Evolutionary conservation across 345 rosid genomes (phyloP).

Genomic region (Sonneratia caseolaris): DNA sequence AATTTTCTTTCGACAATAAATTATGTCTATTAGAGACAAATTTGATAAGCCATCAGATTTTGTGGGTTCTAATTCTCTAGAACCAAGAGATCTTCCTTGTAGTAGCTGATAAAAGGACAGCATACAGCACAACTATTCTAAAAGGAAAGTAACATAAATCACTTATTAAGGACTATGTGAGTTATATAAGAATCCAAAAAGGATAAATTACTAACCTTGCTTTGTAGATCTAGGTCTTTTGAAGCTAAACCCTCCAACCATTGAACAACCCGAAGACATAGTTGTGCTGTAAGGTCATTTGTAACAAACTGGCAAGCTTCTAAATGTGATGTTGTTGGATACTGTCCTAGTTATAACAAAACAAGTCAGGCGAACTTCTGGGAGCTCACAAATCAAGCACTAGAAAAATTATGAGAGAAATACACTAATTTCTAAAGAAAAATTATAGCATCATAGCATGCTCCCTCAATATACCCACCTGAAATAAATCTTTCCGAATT

Average conservation of each 20-base stretch:
- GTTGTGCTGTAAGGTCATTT: constrained; percentile 80
- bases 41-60: neutral
- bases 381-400: neutral
- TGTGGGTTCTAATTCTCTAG: neutral
- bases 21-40: neutral
- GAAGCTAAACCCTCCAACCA: constrained; percentile 98
- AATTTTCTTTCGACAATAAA: neutral
- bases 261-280: constrained; percentile 86
- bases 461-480: constrained; percentile 30
- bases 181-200: constrained; percentile 4
- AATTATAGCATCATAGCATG: neutral
- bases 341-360: constrained; percentile 29
- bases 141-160: neutral
- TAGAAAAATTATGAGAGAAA: neutral
- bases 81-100: neutral
- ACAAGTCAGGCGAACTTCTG: constrained; percentile 8
- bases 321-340: constrained; percentile 84
- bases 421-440: neutral
- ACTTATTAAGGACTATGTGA: neutral
- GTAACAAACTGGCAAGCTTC: constrained; percentile 88
- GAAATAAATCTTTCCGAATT: constrained; percentile 44
- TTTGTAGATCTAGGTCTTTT: constrained; percentile 86
- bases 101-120: neutral
- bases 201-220: constrained; percentile 44
- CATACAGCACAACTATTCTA: neutral